phyloP scores from a whole-genome alignment of 345 rosid genomes.

The Citrus hindsii region DNA sequence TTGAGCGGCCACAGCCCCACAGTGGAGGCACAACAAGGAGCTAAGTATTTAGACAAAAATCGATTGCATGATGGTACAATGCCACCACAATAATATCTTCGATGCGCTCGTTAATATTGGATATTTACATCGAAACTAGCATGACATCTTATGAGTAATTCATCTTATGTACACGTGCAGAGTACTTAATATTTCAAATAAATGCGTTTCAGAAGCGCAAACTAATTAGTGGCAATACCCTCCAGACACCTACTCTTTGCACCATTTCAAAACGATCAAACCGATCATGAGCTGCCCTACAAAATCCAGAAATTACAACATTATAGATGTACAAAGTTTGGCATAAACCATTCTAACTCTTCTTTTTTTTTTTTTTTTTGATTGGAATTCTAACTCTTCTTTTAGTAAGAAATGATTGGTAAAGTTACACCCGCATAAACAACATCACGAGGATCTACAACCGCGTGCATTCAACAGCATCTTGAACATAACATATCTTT shows the following conservation, averaged over 20 bases:
- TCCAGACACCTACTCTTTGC: constrained; percentile 34
- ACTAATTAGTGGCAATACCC: too few relatives aligned
- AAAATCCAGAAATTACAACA: constrained; percentile 42
- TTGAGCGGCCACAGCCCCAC: background rate
- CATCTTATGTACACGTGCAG: too few relatives aligned
- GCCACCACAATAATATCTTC: too few relatives aligned
- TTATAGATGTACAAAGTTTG: constrained; percentile 52
- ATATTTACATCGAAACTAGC: too few relatives aligned
- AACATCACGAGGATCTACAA: constrained; percentile 25
- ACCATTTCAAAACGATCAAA: constrained; percentile 43
- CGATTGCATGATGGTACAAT: too few relatives aligned
- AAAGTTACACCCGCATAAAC: constrained; percentile 16
- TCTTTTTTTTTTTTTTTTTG: too few relatives aligned
- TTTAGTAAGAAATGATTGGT: constrained; percentile 41
- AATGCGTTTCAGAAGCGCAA: too few relatives aligned
- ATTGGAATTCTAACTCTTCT: constrained; percentile 41
- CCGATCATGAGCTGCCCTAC: constrained; percentile 50
- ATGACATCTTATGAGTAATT: too few relatives aligned
- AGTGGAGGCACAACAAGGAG: too few relatives aligned
- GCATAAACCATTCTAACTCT: constrained; percentile 21
- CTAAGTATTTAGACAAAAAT: too few relatives aligned
- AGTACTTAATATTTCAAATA: too few relatives aligned
- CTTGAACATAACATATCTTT: constrained; percentile 43
- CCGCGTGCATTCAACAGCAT: constrained; percentile 48
- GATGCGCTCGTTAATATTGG: too few relatives aligned